Evolutionary conservation across 1,284 basidiomycete genomes (phyloP).

Genomic region (Boletellus deceptivus): DNA sequence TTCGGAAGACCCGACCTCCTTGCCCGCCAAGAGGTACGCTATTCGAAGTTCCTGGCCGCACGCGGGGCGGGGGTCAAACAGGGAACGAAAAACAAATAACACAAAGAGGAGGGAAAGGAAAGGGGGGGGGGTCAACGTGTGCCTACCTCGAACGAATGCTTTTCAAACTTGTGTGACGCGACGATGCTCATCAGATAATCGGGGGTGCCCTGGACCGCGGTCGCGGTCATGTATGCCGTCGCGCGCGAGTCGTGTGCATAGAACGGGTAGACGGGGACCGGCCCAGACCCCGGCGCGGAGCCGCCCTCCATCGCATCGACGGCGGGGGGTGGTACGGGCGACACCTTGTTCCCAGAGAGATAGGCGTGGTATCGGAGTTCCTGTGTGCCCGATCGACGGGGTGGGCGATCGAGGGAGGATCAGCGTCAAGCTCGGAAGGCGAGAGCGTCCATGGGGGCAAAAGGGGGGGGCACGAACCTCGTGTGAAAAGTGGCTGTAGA

Average conservation of each 20-base stretch:
- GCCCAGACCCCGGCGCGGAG: neutral
- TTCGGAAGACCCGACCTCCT: conserved; percentile 34
- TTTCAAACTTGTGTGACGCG: conserved; percentile 29
- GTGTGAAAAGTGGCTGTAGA: conserved; percentile 35
- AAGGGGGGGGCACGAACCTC: conserved; percentile 35
- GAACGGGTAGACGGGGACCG: conserved; percentile 12
- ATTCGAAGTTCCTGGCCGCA: conserved; percentile 33
- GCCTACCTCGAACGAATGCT: conserved; percentile 35
- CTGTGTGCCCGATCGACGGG: conserved; percentile 12
- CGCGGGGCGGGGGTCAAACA: neutral
- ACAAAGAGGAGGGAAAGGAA: neutral
- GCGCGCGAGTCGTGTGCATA: conserved; percentile 24
- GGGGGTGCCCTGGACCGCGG: conserved; percentile 15
- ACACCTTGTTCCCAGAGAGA: conserved; percentile 22
- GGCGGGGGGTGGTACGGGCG: conserved; percentile 8
- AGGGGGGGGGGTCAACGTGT: too few relatives aligned
- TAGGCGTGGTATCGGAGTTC: conserved; percentile 35
- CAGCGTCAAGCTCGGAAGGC: too few relatives aligned
- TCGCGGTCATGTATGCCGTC: conserved; percentile 24
- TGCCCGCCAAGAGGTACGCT: conserved; percentile 26
- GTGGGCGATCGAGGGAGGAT: too few relatives aligned
- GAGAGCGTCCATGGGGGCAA: too few relatives aligned
- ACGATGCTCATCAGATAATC: conserved; percentile 31
- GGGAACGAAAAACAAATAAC: neutral
- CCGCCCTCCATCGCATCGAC: conserved; percentile 4